A percentile compares a stretch with the other conserved stretches of the same genome.
Conservation (phyloP, 148 eudicot genomes). For the Spergularia bocconei region DNA sequence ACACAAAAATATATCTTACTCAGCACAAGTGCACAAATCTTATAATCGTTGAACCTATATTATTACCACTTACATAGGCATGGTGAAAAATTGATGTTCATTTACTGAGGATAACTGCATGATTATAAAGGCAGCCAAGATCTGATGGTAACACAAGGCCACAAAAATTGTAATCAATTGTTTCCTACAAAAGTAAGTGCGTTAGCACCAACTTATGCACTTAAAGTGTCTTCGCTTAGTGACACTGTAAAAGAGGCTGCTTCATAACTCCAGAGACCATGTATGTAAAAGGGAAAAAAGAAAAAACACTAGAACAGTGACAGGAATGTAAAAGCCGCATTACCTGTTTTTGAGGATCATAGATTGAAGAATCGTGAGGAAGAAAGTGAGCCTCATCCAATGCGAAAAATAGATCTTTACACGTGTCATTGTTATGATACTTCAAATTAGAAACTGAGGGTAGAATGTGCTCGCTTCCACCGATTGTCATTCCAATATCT, state of each 20-base stretch:
- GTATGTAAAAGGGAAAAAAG: not conserved
- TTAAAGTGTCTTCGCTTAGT: not conserved
- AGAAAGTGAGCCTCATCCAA: slow-evolving; percentile 27
- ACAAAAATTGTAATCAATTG: not conserved
- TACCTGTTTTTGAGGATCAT: slow-evolving; percentile 42
- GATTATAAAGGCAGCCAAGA: not conserved
- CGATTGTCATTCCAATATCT: slow-evolving; percentile 17
- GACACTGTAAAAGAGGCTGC: not conserved
- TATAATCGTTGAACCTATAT: no score
- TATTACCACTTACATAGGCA: no score
- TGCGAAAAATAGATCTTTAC: slow-evolving; percentile 30
- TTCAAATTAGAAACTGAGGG: slow-evolving; percentile 23
- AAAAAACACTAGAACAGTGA: not conserved
- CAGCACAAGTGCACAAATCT: no score
- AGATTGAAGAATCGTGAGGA: slow-evolving; percentile 32
- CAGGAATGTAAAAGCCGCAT: slow-evolving; percentile 9
- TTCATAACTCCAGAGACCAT: not conserved
- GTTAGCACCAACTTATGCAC: not conserved
- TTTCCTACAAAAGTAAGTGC: not conserved
- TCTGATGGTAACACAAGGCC: not conserved
- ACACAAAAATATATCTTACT: no score
- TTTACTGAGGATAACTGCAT: not conserved
- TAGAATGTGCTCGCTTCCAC: slow-evolving; percentile 22
- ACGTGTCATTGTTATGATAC: slow-evolving; percentile 23
- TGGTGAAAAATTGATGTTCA: no score